Conservation (phyloP, 2,329 filamentous ascomycete species). For the Fusarium abutilonis region DNA sequence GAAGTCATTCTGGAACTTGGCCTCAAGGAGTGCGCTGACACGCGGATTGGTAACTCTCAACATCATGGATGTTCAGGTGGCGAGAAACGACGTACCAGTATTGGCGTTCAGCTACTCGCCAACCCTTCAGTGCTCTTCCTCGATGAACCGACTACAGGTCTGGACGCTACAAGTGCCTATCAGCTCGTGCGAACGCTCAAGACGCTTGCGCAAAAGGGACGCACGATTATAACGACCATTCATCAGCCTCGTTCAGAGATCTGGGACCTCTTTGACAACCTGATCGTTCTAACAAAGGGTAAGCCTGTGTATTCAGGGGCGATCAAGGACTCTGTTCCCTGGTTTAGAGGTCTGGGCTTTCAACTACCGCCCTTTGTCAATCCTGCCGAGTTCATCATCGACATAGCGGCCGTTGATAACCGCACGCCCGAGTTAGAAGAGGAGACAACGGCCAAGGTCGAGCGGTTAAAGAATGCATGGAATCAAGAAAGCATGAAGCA, state of each 20-base stretch:
- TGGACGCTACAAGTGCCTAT: conserved; percentile 81
- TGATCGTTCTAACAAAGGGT: conserved; percentile 74
- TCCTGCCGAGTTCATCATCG: conserved; percentile 79
- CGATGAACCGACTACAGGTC: conserved; percentile 81
- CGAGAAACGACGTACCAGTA: conserved; percentile 79
- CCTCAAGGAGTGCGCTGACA: conserved; percentile 80
- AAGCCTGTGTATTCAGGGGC: conserved; percentile 74
- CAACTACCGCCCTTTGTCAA: conserved; percentile 77
- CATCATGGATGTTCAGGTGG: conserved; percentile 82
- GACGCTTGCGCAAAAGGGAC: conserved; percentile 70
- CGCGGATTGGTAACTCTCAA: conserved; percentile 74
- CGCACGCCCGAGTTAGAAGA: conserved; percentile 72
- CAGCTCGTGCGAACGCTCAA: conserved; percentile 78
- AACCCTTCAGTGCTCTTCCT: conserved; percentile 82
- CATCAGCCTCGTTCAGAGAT: conserved; percentile 84
- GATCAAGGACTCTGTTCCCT: conserved; percentile 65
- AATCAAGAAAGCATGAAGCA: conserved; percentile 49
- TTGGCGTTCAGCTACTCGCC: conserved; percentile 80
- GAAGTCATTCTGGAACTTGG: conserved; percentile 80
- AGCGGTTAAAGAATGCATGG: conserved; percentile 71
- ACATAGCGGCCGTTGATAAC: conserved; percentile 78
- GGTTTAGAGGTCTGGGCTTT: conserved; percentile 71
- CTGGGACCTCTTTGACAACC: conserved; percentile 78
- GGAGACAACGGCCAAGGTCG: conserved; percentile 67
- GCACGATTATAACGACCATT: conserved; percentile 78